Conservation (phyloP, 768 basidiomycete species). For the Mycena kentingensis region DNA sequence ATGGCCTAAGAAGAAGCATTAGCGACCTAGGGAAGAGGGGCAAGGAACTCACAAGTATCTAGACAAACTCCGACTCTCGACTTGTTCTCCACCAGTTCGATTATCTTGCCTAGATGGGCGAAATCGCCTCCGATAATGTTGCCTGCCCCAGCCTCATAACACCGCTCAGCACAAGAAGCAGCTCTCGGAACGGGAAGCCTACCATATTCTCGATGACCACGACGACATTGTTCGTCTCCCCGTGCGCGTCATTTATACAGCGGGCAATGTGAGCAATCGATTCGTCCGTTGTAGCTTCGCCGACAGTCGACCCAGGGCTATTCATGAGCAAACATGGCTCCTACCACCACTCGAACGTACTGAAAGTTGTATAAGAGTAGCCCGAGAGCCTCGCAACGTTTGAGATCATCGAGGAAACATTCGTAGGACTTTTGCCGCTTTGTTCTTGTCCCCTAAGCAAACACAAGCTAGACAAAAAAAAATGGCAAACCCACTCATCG, state of each 20-base stretch:
- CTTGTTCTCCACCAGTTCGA: slow-evolving; percentile 71
- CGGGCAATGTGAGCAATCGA: slow-evolving; percentile 68
- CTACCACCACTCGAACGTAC: slow-evolving; percentile 46
- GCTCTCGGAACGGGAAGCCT: neutral
- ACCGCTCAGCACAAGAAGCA: neutral
- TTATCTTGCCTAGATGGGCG: slow-evolving; percentile 67
- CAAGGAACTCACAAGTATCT: slow-evolving; percentile 66
- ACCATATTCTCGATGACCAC: slow-evolving; percentile 88
- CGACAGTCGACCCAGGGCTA: slow-evolving; percentile 85
- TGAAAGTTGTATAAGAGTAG: slow-evolving; percentile 82
- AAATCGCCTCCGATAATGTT: slow-evolving; percentile 79
- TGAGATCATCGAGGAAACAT: slow-evolving; percentile 83
- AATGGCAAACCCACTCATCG: slow-evolving; percentile 57
- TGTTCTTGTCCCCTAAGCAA: slow-evolving; percentile 36
- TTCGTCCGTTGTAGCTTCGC: slow-evolving; percentile 58
- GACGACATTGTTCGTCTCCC: slow-evolving; percentile 54
- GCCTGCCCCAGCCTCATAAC: slow-evolving; percentile 67
- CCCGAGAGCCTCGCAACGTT: slow-evolving; percentile 75
- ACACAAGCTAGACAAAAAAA: neutral
- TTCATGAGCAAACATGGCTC: slow-evolving; percentile 3
- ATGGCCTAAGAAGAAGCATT: slow-evolving; percentile 47
- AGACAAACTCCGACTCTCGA: slow-evolving; percentile 77
- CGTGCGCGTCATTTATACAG: slow-evolving; percentile 74
- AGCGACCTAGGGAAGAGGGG: neutral
- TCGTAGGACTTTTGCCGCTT: slow-evolving; percentile 73